Evolutionary conservation across 108 stramenopile genomes (phyloP), one percentile per base, ranked within the genome.

Genomic region (Fistulifera pelliculosa): DNA sequence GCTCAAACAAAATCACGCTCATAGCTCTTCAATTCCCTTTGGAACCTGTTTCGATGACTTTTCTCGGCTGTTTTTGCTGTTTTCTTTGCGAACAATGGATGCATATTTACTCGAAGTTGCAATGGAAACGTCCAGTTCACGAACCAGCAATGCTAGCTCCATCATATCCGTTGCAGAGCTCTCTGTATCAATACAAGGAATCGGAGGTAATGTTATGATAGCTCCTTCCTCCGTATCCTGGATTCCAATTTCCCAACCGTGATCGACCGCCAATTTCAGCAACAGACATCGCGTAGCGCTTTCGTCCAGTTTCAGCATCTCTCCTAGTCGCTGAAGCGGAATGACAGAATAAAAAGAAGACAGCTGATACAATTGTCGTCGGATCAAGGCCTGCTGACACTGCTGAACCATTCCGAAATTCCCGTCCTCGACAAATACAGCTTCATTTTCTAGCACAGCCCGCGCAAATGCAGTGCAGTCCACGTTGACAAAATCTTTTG

Each of bases 111-210:
- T 31, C 41, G 73, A 71, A 5, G 73, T 74, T 21, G 71, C 45
- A 16, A 85, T 54, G 25, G 52, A 31, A 21, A 79, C 59, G 61
- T 85, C 80, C 72, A 85, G 60, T 45, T 61, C 49, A 44, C 75
- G 80, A 22, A 85, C 55, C 13, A 66, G 52, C 26, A 72, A 58
- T 10, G 75, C 68, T 22, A 76, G 41, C 17, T 44, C 51, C 40
- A 76, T 72, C 43, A 80, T 56, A 6, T 77, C 62, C 25, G 31
- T 45, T 19, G 51, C 10, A 23, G 41, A 73, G 60, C 11, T 41
- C 42, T 25, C 64, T 50, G 28, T 40, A 47, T 8, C 56, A 62
- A 52, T 74, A n/a, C 2, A n/a, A 22, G 41, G 18, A 15, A 39
- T 18, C 19, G 40, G 18, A 8, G 10, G 24, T 62, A 35, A 35